Evolutionary conservation across 73 alveolate species (phyloP).

Genomic region (Paramecium pentaurelia): DNA sequence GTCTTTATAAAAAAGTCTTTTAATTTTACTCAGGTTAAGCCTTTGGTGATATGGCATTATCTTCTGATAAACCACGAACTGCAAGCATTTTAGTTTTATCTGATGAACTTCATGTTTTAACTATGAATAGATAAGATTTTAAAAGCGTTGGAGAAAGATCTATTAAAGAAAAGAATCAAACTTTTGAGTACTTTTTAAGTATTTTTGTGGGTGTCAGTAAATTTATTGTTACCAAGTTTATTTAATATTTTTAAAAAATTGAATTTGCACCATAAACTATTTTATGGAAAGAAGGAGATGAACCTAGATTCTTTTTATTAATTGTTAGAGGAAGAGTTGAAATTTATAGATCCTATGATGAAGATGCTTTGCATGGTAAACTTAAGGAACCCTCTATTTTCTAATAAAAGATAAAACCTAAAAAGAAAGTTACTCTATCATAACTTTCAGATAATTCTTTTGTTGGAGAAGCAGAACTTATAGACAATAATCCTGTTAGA

Average conservation of each 20-base stretch:
- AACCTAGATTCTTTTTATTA: slow-evolving; percentile 18
- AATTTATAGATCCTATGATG: neutral
- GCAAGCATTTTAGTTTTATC: slow-evolving; percentile 18
- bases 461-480: slow-evolving; percentile 25
- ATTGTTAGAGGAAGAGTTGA: slow-evolving; percentile 45
- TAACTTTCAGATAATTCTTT: slow-evolving; percentile 24
- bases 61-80: slow-evolving; percentile 19
- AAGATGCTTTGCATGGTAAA: neutral
- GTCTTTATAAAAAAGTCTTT: neutral
- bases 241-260: neutral
- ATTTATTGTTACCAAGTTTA: neutral
- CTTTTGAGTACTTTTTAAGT: neutral
- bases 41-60: slow-evolving; percentile 42
- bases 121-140: slow-evolving; percentile 28
- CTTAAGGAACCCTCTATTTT: neutral
- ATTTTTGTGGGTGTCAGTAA: slow-evolving; percentile 17
- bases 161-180: neutral
- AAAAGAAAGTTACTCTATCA: neutral
- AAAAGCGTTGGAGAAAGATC: slow-evolving; percentile 32
- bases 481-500: neutral
- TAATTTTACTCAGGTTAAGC: slow-evolving; percentile 35
- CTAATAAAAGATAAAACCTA: neutral
- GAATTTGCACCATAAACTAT: neutral
- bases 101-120: neutral
- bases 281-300: slow-evolving; percentile 52